Evolutionary conservation across 768 basidiomycete genomes (phyloP).

Genomic region (Leccinum subgranulosum): DNA sequence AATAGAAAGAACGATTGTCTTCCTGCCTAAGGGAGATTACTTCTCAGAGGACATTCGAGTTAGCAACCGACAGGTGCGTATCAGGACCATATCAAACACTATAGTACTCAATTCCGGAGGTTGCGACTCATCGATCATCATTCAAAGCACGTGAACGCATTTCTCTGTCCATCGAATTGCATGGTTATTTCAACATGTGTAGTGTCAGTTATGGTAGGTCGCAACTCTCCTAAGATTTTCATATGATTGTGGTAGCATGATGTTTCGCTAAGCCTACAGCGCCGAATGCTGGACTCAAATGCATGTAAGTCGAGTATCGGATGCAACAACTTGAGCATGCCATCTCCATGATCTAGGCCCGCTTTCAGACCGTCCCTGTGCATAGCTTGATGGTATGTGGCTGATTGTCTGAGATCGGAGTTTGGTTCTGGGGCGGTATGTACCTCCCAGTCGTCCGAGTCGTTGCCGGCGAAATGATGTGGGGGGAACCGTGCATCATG

Average conservation of each 20-base stretch:
- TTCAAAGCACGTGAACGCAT: background rate
- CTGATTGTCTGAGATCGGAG: background rate
- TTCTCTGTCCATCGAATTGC: background rate
- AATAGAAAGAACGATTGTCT: too few species aligned
- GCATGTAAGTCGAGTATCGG: background rate
- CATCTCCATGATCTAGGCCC: background rate
- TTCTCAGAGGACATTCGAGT: background rate
- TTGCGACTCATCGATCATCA: background rate
- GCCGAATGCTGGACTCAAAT: background rate
- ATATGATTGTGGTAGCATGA: background rate
- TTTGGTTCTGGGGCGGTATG: background rate
- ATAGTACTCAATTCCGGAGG: background rate
- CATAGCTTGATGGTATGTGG: background rate
- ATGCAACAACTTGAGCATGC: background rate
- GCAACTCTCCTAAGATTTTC: background rate
- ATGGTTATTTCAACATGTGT: background rate
- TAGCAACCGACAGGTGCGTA: too few species aligned
- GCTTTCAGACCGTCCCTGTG: background rate
- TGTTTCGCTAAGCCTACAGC: background rate
- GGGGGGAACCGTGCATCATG: background rate
- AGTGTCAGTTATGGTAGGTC: conserved; percentile 27
- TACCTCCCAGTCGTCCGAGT: background rate
- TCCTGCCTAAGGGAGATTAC: too few species aligned
- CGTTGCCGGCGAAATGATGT: background rate
- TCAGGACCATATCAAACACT: too few species aligned